Conservation (phyloP, 495 filamentous ascomycete genomes). For the Cetradonia linearis region DNA sequence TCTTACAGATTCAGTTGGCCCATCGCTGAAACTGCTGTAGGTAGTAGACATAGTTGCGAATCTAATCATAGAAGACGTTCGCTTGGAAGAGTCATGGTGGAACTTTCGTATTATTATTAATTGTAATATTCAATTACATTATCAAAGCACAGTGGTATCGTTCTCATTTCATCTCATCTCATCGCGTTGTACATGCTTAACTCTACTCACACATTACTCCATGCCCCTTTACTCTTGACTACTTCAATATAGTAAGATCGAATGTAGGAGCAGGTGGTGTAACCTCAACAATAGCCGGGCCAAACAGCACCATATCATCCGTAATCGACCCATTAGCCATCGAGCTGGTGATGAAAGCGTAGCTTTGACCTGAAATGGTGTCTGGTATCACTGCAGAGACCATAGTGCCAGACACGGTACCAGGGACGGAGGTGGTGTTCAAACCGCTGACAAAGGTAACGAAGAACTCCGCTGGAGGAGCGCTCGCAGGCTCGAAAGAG, state of each 20-base stretch:
- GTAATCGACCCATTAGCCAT: constrained; percentile 10
- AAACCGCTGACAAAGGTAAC: constrained; percentile 29
- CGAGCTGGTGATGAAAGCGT: constrained; percentile 28
- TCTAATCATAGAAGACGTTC: neutral
- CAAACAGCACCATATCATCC: constrained; percentile 30
- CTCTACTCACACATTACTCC: neutral
- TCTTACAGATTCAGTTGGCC: no score
- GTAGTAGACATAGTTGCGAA: neutral
- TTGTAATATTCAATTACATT: neutral
- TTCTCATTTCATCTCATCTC: neutral
- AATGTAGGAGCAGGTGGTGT: constrained; percentile 10
- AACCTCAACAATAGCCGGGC: constrained; percentile 33
- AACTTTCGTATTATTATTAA: neutral
- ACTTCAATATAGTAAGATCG: neutral
- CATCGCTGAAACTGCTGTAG: no score
- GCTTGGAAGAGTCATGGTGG: neutral
- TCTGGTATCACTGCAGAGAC: constrained; percentile 26
- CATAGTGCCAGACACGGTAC: constrained; percentile 18
- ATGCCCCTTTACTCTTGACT: neutral
- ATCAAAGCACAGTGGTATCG: neutral
- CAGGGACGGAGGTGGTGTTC: constrained; percentile 23
- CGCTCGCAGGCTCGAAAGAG: constrained; percentile 1
- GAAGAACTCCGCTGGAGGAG: constrained; percentile 11
- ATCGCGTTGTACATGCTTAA: neutral
- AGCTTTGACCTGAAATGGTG: constrained; percentile 29